Evolutionary conservation across 2,329 filamentous ascomycete species (phyloP).

Genomic region (Pseudogymnoascus sp.): DNA sequence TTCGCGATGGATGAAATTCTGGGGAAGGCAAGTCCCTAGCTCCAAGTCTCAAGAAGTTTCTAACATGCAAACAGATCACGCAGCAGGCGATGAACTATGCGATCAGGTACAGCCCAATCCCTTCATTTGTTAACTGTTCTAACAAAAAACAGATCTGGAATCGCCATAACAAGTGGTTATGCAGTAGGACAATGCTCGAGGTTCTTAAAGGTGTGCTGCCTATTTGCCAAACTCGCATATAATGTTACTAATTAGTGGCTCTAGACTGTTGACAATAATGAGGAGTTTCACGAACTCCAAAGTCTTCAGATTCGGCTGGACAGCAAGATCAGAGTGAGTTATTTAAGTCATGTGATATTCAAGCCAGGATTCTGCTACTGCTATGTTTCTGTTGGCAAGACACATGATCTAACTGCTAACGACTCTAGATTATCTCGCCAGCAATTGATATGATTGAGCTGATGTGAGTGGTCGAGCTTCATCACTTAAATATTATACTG

Average conservation of each 20-base stretch:
- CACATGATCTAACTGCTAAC: neutral
- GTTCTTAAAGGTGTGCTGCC: slow-evolving; percentile 54
- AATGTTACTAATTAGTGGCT: neutral
- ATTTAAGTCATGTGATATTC: neutral
- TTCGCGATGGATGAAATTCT: slow-evolving; percentile 40
- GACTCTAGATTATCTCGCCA: slow-evolving; percentile 67
- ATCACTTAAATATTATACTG: slow-evolving; percentile 30
- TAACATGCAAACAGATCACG: slow-evolving; percentile 42
- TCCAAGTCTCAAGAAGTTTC: neutral
- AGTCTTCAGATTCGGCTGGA: slow-evolving; percentile 67
- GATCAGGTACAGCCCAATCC: slow-evolving; percentile 40
- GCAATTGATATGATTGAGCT: slow-evolving; percentile 89
- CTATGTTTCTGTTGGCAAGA: neutral
- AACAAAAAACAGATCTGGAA: slow-evolving; percentile 51
- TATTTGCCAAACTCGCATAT: neutral
- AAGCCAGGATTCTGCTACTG: neutral
- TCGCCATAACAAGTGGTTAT: slow-evolving; percentile 77
- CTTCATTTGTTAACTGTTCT: neutral
- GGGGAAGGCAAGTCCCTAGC: slow-evolving; percentile 41
- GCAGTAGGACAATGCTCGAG: slow-evolving; percentile 76
- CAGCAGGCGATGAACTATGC: slow-evolving; percentile 69
- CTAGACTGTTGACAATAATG: slow-evolving; percentile 61
- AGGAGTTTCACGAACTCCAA: slow-evolving; percentile 60
- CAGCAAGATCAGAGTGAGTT: slow-evolving; percentile 69
- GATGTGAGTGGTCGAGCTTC: slow-evolving; percentile 57